Conservation (phyloP, 148 eudicot genomes). For the Linanthus parryae region DNA sequence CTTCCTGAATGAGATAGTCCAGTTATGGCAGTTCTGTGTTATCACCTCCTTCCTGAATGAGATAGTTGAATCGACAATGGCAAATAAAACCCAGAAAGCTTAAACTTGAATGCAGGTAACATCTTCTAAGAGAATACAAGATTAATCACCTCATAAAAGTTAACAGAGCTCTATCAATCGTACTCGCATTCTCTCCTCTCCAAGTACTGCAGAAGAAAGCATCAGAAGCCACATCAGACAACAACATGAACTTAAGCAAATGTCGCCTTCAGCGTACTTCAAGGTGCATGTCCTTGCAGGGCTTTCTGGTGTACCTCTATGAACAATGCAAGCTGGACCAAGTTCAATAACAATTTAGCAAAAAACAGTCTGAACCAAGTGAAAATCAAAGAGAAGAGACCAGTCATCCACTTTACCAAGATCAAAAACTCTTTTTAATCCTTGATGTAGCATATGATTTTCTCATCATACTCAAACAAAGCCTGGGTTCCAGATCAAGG, state of each 20-base stretch:
- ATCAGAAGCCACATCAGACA: too few relatives aligned
- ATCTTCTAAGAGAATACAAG: too few relatives aligned
- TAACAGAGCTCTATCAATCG: conserved; percentile 60
- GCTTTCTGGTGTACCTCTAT: conserved; percentile 85
- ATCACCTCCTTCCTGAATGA: too few relatives aligned
- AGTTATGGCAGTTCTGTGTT: too few relatives aligned
- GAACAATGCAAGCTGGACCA: conserved; percentile 87
- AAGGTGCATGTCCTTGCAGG: conserved; percentile 98
- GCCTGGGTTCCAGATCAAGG: conserved; percentile 97
- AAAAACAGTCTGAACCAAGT: background rate
- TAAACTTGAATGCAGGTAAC: too few relatives aligned
- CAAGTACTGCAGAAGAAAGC: conserved; percentile 57
- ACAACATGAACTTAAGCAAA: conserved; percentile 89
- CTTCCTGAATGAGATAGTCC: conserved; percentile 65
- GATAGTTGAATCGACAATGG: too few relatives aligned
- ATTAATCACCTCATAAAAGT: conserved; percentile 71
- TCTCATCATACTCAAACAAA: conserved; percentile 88
- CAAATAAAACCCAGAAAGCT: too few relatives aligned
- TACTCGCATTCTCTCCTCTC: conserved; percentile 92
- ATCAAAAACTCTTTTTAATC: conserved; percentile 83
- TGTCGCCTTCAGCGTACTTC: conserved; percentile 63
- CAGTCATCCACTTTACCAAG: conserved; percentile 50
- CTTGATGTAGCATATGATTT: conserved; percentile 78
- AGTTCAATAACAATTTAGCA: background rate
- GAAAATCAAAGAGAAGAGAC: background rate